These are phyloP conservation scores for Debaryomyces maramus DNA, from an alignment of 805 yeast genomes.

Conservation along the genomic window DNA sequence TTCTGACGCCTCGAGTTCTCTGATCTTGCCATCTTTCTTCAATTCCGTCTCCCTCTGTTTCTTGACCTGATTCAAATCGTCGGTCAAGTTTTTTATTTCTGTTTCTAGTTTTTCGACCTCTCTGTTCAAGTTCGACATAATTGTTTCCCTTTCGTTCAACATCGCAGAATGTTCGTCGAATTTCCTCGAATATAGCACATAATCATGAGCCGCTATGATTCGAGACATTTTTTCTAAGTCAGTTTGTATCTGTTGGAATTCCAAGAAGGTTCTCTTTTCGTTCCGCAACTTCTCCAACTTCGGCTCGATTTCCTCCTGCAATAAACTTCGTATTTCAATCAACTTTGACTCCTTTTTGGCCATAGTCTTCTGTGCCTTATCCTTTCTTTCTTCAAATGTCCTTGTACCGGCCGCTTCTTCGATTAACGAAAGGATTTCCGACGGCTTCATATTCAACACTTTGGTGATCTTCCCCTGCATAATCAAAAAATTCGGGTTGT, in stretches of 20 bases:
- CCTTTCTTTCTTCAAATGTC: constrained; percentile 91
- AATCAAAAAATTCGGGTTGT: constrained; percentile 93
- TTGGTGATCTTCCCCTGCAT: constrained; percentile 99
- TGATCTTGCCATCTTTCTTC: constrained; percentile 58
- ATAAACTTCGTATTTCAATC: constrained; percentile 67
- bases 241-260: constrained; percentile 80
- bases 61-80: constrained; percentile 59
- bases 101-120: constrained; percentile 46
- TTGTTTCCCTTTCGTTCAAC: constrained; percentile 41
- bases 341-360: constrained; percentile 85
- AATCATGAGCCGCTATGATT: constrained; percentile 78
- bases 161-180: constrained; percentile 45
- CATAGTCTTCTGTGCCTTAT: constrained; percentile 89
- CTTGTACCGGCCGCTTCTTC: constrained; percentile 99
- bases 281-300: constrained; percentile 75
- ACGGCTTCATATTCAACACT: constrained; percentile 93
- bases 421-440: constrained; percentile 82
- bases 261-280: constrained; percentile 81
- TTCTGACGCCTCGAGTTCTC: constrained; percentile 59
- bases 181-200: constrained; percentile 40
- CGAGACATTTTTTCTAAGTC: constrained; percentile 74
- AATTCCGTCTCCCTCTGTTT: constrained; percentile 56
- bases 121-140: constrained; percentile 41
- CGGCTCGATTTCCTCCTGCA: constrained; percentile 90
- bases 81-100: constrained; percentile 60